phyloP scores from a whole-genome alignment of 1,284 basidiomycete genomes.

The Fomitopsis betulina region DNA sequence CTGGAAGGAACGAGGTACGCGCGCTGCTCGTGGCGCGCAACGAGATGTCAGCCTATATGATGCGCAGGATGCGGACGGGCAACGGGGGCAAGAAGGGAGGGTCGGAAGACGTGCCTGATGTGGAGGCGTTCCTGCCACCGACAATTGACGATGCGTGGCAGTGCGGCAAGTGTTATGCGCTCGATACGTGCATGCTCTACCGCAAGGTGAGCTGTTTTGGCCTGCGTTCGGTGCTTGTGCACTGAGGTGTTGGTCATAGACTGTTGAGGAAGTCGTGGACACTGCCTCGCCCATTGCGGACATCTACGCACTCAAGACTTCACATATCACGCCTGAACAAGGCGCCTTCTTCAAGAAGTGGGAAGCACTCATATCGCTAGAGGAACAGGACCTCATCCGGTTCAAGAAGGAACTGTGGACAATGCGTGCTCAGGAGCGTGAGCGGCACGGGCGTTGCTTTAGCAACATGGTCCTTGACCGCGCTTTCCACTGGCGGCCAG shows the following conservation, averaged over 20 bases:
- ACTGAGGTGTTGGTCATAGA: constrained; percentile 36
- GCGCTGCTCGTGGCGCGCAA: constrained; percentile 83
- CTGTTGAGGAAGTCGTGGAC: constrained; percentile 63
- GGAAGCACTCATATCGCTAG: constrained; percentile 84
- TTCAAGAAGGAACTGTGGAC: constrained; percentile 95
- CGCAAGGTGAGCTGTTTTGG: constrained; percentile 59
- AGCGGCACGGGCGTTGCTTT: constrained; percentile 79
- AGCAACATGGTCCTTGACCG: constrained; percentile 68
- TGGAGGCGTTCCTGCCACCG: constrained; percentile 69
- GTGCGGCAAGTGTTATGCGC: constrained; percentile 80
- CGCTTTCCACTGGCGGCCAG: constrained; percentile 23
- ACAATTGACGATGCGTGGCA: constrained; percentile 80
- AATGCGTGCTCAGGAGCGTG: constrained; percentile 76
- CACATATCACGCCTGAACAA: constrained; percentile 71
- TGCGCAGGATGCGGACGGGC: constrained; percentile 24
- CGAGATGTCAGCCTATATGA: constrained; percentile 79
- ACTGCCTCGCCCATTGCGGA: constrained; percentile 66
- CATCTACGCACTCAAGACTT: constrained; percentile 76
- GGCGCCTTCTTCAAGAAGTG: constrained; percentile 84
- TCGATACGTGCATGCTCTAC: constrained; percentile 93
- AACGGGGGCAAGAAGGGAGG: background rate
- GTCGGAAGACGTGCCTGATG: background rate
- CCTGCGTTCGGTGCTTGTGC: background rate
- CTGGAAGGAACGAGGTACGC: constrained; percentile 78
- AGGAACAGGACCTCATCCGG: constrained; percentile 82